These are phyloP conservation scores for Phytophthora constricta DNA, from an alignment of 352 stramenopile genomes.

Conservation along the genomic window DNA sequence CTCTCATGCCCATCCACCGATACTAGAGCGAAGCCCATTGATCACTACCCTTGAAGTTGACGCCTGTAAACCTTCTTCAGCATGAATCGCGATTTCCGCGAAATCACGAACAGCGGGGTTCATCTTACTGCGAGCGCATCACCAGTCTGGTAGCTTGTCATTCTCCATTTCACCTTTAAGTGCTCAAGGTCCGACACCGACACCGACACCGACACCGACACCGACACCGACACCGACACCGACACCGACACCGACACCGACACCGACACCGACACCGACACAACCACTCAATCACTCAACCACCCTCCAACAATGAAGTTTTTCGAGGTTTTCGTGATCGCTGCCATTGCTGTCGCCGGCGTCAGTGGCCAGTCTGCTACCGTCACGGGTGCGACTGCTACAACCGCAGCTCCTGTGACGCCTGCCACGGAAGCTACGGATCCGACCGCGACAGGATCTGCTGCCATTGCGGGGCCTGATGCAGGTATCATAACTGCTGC, in stretches of 20 bases:
- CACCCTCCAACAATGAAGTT: slow-evolving; percentile 46
- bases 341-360: slow-evolving; percentile 30
- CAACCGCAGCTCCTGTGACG: neutral
- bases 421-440: neutral
- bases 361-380: slow-evolving; percentile 31
- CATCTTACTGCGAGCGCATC: neutral
- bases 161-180: slow-evolving; percentile 26
- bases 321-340: slow-evolving; percentile 37
- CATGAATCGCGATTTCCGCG: too few species aligned
- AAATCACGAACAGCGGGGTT: neutral
- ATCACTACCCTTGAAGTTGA: too few species aligned
- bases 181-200: slow-evolving; percentile 32
- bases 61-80: too few species aligned
- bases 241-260: too few species aligned
- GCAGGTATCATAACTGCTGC: slow-evolving; percentile 3
- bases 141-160: slow-evolving; percentile 15
- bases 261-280: too few species aligned
- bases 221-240: too few species aligned
- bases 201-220: too few species aligned
- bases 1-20: too few species aligned
- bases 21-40: too few species aligned
- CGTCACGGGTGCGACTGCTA: slow-evolving; percentile 8
- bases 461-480: neutral
- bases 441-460: neutral
- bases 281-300: too few species aligned